A percentile compares a stretch with the other conserved stretches of the same genome.
phyloP scores from a whole-genome alignment of 768 basidiomycete genomes.

The Russula ochroleuca region DNA sequence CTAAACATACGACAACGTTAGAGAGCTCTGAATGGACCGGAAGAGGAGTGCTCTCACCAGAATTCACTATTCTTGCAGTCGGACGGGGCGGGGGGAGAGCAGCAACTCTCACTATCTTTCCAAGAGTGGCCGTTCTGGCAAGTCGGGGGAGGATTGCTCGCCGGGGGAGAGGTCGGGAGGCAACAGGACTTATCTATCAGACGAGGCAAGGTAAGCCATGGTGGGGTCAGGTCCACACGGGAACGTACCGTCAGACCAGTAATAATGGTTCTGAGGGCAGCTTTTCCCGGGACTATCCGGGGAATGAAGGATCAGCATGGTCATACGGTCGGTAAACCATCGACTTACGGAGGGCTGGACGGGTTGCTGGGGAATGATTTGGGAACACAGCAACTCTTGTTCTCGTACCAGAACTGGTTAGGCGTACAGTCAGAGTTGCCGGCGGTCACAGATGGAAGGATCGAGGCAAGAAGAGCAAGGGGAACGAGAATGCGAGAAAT shows the following conservation, averaged over 20 bases:
- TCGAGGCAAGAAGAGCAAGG: background rate
- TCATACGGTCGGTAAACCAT: background rate
- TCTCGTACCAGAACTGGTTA: slow-evolving; percentile 27
- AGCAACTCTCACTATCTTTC: slow-evolving; percentile 9
- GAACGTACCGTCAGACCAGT: slow-evolving; percentile 15
- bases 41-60: slow-evolving; percentile 31
- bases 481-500: slow-evolving; percentile 28
- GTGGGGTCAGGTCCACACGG: background rate
- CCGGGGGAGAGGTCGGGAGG: slow-evolving; percentile 25
- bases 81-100: slow-evolving; percentile 3
- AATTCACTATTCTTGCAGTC: slow-evolving; percentile 31
- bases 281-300: slow-evolving; percentile 4
- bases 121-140: slow-evolving; percentile 24
- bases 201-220: background rate
- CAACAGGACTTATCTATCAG: slow-evolving; percentile 23
- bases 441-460: slow-evolving; percentile 32
- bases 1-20: slow-evolving; percentile 24
- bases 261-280: slow-evolving; percentile 18
- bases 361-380: slow-evolving; percentile 35
- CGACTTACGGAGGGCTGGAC: slow-evolving; percentile 37
- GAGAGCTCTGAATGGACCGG: background rate
- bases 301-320: background rate
- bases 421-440: slow-evolving; percentile 30
- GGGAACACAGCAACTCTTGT: slow-evolving; percentile 21
- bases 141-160: slow-evolving; percentile 13